Percentiles rank a stretch among this genome's conserved stretches.
Evolutionary conservation across 495 filamentous ascomycete genomes (phyloP).

Genomic region (Evernia prunastri): DNA sequence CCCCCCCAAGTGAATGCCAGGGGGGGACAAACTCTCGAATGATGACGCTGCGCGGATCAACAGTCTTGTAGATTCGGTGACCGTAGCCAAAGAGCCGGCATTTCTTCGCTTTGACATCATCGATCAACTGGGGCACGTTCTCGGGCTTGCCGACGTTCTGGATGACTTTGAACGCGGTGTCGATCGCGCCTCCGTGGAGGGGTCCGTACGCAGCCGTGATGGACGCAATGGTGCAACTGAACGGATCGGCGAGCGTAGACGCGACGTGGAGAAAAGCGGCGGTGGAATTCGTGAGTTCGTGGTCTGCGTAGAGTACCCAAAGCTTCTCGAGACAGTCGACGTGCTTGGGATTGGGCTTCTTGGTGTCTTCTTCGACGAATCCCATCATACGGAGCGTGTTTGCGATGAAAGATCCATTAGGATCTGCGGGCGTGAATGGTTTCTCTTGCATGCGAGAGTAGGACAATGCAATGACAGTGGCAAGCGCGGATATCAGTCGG

Average conservation of each 20-base stretch:
- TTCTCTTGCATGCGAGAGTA: conserved; percentile 37
- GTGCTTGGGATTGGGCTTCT: conserved; percentile 32
- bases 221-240: conserved; percentile 35
- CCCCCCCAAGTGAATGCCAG: too few species aligned
- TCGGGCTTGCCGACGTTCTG: conserved; percentile 40
- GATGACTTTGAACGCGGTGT: conserved; percentile 42
- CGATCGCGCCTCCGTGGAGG: conserved; percentile 48
- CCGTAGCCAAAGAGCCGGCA: conserved; percentile 49
- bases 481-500: conserved; percentile 36
- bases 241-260: conserved; percentile 43
- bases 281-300: conserved; percentile 50
- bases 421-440: conserved; percentile 34
- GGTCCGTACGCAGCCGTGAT: conserved; percentile 42
- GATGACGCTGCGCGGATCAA: conserved; percentile 41
- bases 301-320: conserved; percentile 45
- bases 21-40: conserved; percentile 35
- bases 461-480: conserved; percentile 34
- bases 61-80: conserved; percentile 47
- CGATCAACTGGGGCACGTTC: conserved; percentile 38
- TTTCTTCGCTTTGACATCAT: conserved; percentile 42
- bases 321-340: conserved; percentile 36
- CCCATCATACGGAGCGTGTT: conserved; percentile 43
- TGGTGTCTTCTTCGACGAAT: conserved; percentile 31
- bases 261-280: conserved; percentile 45
- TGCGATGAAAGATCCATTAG: conserved; percentile 37